Base-by-base conservation (phyloP, 176 grass and related monocot genomes). In the Pharus latifolius region DNA sequence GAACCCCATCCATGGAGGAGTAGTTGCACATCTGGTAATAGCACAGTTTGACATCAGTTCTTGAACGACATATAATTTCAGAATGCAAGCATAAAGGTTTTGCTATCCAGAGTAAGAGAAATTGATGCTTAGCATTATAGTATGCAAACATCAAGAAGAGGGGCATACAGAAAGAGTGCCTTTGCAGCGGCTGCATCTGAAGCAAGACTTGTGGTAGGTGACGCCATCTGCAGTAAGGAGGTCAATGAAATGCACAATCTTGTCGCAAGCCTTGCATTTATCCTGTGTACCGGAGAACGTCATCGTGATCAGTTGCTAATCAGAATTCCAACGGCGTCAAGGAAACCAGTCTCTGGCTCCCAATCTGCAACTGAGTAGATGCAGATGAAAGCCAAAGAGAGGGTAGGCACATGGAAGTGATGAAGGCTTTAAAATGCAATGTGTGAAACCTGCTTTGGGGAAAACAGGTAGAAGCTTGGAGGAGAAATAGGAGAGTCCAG, bases 121-220 rank as follows among this genome's bases (percentile, higher is more conserved):
- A 65, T 52, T 14, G 10, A 53, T 66, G 62, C 45, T 61, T 47
- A 32, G 55, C 12, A 29, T 65, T 9, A 27, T 19, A 11, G 24
- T 42, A 31, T 28, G 47, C 35, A 46, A 63, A 56, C 25, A 12
- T 37, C 38, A 56, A 73, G 46, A 63, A 55, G 59, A 47, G 28
- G n/a, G 49, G 29, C 28, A 54, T 81, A 87, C 86, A 12, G 76
- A 81, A 56, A 89, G 83, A 11, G 72, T 89, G 69, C 80, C 86
- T 82, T 87, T 95, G 91, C 86, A 95, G 51, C 81, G 83, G 86
- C 80, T 95, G 56, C 83, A 95, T 80, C 69, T 95, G 91, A 95
- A 95, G 83, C 91, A 89, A 65, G 86, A 87, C 77, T 84, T 95
- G 83, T 95, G 86, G 71, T 83, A 95, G 3, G 61, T 51, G 28